Base-by-base conservation (phyloP, 192 early-diverging fungal genomes). In the Chytriomyces sp. region DNA sequence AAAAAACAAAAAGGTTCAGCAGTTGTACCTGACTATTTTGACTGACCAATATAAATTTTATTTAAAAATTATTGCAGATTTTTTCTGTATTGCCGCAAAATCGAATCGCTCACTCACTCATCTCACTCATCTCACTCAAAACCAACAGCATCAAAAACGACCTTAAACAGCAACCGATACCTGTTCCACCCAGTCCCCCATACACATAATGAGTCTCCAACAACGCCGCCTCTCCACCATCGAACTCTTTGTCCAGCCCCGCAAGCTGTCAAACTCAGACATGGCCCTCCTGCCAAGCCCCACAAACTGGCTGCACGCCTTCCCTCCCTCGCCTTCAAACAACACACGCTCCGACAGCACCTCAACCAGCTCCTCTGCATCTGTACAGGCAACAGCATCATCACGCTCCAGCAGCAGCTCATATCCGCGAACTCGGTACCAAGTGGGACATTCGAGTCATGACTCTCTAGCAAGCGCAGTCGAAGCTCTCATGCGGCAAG, bases 231-330 rank as follows among this genome's bases (percentile, higher is more conserved):
- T 11, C n/a, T 13, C 63, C 26, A 28, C 28, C 63, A 28, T 35
- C n/a, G 18, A 64, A 26, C 28, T 28, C 62, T 64, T n/a, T 28
- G 18, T 28, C 62, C 18, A 64, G 11, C 62, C 62, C 62, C 18
- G 62, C 28, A 24, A 28, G 20, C 62, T n/a, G n/a, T 26, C 13
- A 23, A 13, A 11, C 10, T 11, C 16, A 11, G 18, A n/a, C 28
- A 24, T 64, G 16, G 18, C 28, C 20, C 16, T 11, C 11, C 28
- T 64, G 62, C 62, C 16, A 18, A 23, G 18, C 62, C 62, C 62
- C 62, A 64, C n/a, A 16, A 26, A 64, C 62, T 64, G 62, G 62
- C 13, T 64, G 62, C n/a, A 64, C 62, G 62, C 62, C 18, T 64
- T 64, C 62, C 62, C 62, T 18, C 16, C 16, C 53, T 59, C 53